Base-by-base conservation (phyloP, 768 basidiomycete genomes). In the Termitomyces sp. region DNA sequence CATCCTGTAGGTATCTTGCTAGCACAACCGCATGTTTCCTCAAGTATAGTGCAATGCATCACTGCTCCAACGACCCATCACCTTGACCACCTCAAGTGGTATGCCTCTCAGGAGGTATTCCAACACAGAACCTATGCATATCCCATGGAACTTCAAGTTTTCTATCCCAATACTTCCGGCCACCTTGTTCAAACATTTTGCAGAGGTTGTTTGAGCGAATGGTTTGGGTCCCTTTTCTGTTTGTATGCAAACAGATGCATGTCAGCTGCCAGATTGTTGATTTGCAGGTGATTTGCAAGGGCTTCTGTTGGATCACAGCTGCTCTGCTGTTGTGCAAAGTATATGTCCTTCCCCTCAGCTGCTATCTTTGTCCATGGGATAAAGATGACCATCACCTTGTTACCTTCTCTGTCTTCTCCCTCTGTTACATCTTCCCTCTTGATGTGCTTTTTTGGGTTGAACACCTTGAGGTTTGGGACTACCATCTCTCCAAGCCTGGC, bases 91-190 rank as follows among this genome's bases (percentile, higher is more conserved):
- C n/a, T n/a, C n/a, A n/a, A n/a, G n/a, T n/a, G n/a, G n/a, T n/a
- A n/a, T n/a, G n/a, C n/a, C n/a, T n/a, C n/a, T 39, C 0, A 67
- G 59, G 0, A 70, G 55, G 22, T 69, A 70, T 32, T 65, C 57
- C 0, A 68, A 57, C 0, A 62, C 65, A 0, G 68, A 56, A 0
- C 70, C 64, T 5, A 72, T 68, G 0, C 56, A 27, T 0, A 71
- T 65, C 25, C 64, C 61, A 41, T 73, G 70, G 4, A 61, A 63
- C n/a, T 59, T 57, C 2, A 69, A n/a, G 1, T 44, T 44, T 0
- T 43, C 27, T 0, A 60, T 2, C 0, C 61, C 59, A 0, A 56
- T 39, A 0, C 22, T 36, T 6, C 33, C 20, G 1, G 57, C 57
- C 0, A 65, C 54, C 1, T 12, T 22, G 7, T 38, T 31, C 5